A percentile compares a stretch with the other conserved stretches of the same genome.
These are phyloP conservation scores for Trichoderma gracile DNA, from an alignment of 2,329 filamentous ascomycete genomes.

Conservation along the genomic window DNA sequence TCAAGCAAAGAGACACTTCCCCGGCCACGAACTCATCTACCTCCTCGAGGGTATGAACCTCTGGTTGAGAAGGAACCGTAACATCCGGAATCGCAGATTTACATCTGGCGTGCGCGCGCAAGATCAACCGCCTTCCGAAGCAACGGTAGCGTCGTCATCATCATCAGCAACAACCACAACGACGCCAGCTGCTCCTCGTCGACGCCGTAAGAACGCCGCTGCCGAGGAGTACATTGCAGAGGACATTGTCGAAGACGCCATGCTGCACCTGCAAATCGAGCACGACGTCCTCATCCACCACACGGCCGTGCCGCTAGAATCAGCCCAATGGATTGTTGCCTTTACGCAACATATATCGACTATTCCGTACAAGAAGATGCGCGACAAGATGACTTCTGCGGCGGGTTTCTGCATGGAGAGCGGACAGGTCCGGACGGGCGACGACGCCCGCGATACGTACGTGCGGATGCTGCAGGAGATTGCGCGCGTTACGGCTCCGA, in stretches of 20 bases:
- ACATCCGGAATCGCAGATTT: conserved; percentile 67
- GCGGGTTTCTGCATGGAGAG: conserved; percentile 77
- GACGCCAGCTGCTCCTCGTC: conserved; percentile 30
- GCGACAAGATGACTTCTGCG: conserved; percentile 50
- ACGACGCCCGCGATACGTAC: conserved; percentile 66
- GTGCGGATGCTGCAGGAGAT: conserved; percentile 76
- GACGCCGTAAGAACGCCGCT: conserved; percentile 45
- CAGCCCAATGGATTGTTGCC: conserved; percentile 69
- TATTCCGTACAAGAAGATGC: conserved; percentile 66
- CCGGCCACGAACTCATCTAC: conserved; percentile 61
- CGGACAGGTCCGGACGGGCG: conserved; percentile 72
- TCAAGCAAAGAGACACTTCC: conserved; percentile 56
- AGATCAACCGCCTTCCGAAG: conserved; percentile 32
- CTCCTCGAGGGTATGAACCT: conserved; percentile 67
- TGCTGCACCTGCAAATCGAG: conserved; percentile 68
- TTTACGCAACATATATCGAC: conserved; percentile 81
- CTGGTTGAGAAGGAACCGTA: conserved; percentile 70
- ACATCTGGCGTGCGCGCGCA: conserved; percentile 60
- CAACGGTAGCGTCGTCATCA: not conserved
- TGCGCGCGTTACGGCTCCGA: conserved; percentile 66
- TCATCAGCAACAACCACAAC: conserved; percentile 18
- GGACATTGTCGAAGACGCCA: conserved; percentile 67
- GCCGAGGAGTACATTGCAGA: conserved; percentile 60
- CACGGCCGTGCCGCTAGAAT: conserved; percentile 60
- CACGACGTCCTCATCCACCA: conserved; percentile 71